A percentile compares a stretch with the other conserved stretches of the same genome.
phyloP scores from a whole-genome alignment of 2,329 filamentous ascomycete genomes.

The Microcyclosporella mali region DNA sequence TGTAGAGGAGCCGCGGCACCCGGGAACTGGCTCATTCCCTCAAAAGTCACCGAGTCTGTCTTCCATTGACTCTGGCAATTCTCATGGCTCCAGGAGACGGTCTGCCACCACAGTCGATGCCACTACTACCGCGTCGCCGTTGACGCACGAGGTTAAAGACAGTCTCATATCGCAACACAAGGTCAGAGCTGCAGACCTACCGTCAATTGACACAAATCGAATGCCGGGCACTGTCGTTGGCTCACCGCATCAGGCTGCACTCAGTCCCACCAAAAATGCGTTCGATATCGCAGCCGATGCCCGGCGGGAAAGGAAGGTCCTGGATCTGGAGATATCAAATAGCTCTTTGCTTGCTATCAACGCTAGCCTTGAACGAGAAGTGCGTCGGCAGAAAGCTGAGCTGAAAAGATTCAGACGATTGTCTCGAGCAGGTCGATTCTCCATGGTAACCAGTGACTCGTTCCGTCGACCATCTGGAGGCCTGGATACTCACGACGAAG shows the following conservation, averaged over 20 bases:
- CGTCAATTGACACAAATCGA: conserved; percentile 26
- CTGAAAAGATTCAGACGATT: conserved; percentile 79
- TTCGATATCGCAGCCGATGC: conserved; percentile 82
- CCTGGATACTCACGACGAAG: conserved; percentile 29
- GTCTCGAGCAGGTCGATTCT: conserved; percentile 71
- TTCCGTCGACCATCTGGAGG: conserved; percentile 34
- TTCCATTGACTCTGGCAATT: conserved; percentile 39
- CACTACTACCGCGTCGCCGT: conserved; percentile 13
- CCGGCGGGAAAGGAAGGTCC: conserved; percentile 83
- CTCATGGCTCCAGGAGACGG: conserved; percentile 27
- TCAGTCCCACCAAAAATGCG: conserved; percentile 43
- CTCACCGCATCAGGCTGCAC: conserved; percentile 20
- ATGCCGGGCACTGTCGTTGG: conserved; percentile 10
- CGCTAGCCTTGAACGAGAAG: conserved; percentile 79
- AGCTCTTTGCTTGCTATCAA: conserved; percentile 94
- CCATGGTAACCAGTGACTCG: conserved; percentile 40
- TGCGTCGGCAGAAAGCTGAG: conserved; percentile 86
- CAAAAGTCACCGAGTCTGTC: conserved; percentile 37
- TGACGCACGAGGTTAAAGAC: conserved; percentile 14
- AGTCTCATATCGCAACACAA: conserved; percentile 11
- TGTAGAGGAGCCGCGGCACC: conserved; percentile 9
- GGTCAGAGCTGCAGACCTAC: conserved; percentile 16
- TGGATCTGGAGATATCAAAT: conserved; percentile 95
- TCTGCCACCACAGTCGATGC: conserved; percentile 26
- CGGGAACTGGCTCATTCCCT: conserved; percentile 15